Percentiles rank a stretch among this genome's conserved stretches.
Conservation (phyloP, 352 stramenopile species). For the Globisporangium ultimum region DNA sequence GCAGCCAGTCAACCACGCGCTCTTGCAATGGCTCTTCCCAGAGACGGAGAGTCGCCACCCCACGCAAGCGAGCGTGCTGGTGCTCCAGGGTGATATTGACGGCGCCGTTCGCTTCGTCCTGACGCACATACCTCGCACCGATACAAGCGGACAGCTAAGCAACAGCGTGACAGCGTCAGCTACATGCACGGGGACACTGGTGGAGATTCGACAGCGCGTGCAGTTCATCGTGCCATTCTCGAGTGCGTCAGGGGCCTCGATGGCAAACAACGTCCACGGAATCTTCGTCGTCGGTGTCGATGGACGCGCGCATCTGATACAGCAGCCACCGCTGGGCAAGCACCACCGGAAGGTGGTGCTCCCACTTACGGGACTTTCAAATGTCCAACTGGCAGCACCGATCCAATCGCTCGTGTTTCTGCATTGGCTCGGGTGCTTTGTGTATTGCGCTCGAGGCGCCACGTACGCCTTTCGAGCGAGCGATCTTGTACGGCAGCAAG, state of each 20-base stretch:
- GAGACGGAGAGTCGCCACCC: neutral
- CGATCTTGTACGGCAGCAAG: slow-evolving; percentile 8
- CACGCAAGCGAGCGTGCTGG: slow-evolving; percentile 11
- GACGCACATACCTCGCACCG: neutral
- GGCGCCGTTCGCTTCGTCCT: slow-evolving; percentile 38
- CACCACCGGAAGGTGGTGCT: neutral
- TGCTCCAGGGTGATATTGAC: slow-evolving; percentile 65
- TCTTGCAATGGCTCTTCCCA: slow-evolving; percentile 30
- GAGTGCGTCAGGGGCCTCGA: neutral
- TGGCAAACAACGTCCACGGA: neutral
- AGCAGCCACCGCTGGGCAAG: neutral
- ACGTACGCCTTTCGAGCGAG: slow-evolving; percentile 19
- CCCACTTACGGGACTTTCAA: neutral
- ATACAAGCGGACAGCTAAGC: neutral
- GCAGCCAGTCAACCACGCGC: slow-evolving; percentile 4
- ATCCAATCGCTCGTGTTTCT: slow-evolving; percentile 38
- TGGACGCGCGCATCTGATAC: neutral
- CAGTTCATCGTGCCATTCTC: slow-evolving; percentile 18
- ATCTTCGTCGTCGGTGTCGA: slow-evolving; percentile 9
- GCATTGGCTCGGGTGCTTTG: slow-evolving; percentile 19
- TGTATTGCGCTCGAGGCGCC: slow-evolving; percentile 30
- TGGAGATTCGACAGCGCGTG: slow-evolving; percentile 10
- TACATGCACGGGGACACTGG: slow-evolving; percentile 4
- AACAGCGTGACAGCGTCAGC: neutral
- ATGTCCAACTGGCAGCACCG: slow-evolving; percentile 15